Conservation (phyloP, 2,329 filamentous ascomycete genomes). For the Ilyonectria robusta region DNA sequence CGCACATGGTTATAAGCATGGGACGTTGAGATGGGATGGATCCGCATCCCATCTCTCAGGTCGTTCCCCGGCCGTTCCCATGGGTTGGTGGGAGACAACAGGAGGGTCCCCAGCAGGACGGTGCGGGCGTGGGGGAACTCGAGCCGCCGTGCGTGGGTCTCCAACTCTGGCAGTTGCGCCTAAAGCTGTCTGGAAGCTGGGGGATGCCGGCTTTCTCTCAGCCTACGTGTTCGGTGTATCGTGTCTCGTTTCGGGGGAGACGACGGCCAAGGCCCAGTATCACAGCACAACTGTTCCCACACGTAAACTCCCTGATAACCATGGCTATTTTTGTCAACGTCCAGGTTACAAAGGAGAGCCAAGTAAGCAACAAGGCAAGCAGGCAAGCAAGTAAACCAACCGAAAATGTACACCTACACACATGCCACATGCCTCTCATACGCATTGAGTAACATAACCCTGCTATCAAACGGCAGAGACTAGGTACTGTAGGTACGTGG, state of each 20-base stretch:
- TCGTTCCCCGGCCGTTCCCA: constrained; percentile 37
- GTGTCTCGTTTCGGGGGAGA: constrained; percentile 9
- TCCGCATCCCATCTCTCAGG: constrained; percentile 30
- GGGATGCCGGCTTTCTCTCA: constrained; percentile 21
- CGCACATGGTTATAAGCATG: constrained; percentile 17
- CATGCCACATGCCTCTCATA: background rate
- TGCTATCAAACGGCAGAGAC: background rate
- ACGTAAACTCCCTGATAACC: background rate
- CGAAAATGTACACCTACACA: background rate
- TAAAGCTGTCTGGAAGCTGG: constrained; percentile 10
- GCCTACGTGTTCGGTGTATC: constrained; percentile 21
- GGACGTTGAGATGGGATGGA: constrained; percentile 19
- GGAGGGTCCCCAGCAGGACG: constrained; percentile 23
- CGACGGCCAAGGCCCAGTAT: too few species aligned
- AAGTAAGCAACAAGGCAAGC: background rate
- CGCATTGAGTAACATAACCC: background rate
- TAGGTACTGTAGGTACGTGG: background rate
- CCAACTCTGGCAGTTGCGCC: constrained; percentile 11
- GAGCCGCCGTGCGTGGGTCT: constrained; percentile 11
- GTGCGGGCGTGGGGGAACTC: constrained; percentile 18
- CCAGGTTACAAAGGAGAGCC: background rate
- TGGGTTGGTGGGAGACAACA: constrained; percentile 5
- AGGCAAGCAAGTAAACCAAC: background rate
- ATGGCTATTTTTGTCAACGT: background rate
- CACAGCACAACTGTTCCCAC: background rate